Percentiles rank a stretch among this genome's conserved stretches.
Evolutionary conservation across 257 asterid genomes (phyloP).

Genomic region (Eucommia ulmoides): DNA sequence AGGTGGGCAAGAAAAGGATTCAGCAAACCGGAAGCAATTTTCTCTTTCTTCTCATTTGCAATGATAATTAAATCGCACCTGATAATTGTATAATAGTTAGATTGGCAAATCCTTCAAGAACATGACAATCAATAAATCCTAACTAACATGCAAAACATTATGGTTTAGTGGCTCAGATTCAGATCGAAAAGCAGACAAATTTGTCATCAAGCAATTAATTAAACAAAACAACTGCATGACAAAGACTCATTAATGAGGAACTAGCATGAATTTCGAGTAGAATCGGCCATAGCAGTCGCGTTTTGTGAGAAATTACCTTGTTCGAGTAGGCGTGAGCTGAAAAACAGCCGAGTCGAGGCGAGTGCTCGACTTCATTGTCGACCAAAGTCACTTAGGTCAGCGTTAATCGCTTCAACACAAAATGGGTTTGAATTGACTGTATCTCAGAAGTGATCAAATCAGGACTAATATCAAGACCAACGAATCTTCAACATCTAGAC

Average conservation of each 20-base stretch:
- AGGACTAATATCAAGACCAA: not conserved
- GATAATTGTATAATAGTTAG: slow-evolving; percentile 9
- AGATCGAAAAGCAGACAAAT: too few species aligned
- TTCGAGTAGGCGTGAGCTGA: slow-evolving; percentile 1
- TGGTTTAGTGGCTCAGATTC: too few species aligned
- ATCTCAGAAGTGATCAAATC: not conserved
- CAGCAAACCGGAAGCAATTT: slow-evolving; percentile 86
- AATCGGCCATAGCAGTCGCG: too few species aligned
- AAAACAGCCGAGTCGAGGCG: not conserved
- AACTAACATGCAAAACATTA: not conserved
- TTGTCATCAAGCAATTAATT: not conserved
- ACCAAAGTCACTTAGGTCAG: not conserved
- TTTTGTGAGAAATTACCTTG: not conserved
- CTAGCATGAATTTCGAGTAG: too few species aligned
- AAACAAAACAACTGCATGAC: not conserved
- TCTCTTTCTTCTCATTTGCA: slow-evolving; percentile 85
- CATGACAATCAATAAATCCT: not conserved
- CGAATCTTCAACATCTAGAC: not conserved
- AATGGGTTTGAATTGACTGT: too few species aligned
- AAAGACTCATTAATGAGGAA: too few species aligned
- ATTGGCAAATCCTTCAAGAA: not conserved
- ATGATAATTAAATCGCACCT: slow-evolving; percentile 67
- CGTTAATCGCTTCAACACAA: not conserved
- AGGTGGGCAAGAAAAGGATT: slow-evolving; percentile 88
- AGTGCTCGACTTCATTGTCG: not conserved